Evolutionary conservation across 75 land plant genomes (phyloP).

Genomic region (Chamaecyparis obtusa): DNA sequence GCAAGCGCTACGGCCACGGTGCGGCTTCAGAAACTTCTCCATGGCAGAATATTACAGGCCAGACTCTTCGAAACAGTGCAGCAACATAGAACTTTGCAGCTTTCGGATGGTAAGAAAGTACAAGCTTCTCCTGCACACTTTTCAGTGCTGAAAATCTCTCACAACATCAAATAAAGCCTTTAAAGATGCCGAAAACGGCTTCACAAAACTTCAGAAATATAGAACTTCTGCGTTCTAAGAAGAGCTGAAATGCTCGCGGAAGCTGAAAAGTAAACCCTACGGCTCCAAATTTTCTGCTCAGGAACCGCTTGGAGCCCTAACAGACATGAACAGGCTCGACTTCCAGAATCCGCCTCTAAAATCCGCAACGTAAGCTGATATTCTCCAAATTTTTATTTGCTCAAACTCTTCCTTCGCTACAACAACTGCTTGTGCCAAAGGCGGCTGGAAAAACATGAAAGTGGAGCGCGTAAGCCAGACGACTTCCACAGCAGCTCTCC

Average conservation of each 20-base stretch:
- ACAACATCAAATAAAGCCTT: not conserved
- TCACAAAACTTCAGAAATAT: not conserved
- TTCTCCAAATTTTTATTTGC: not conserved
- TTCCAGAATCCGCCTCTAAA: too few relatives aligned
- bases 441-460: not conserved
- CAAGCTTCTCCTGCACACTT: not conserved
- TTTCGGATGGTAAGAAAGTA: not conserved
- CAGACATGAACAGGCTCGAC: not conserved
- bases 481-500: not conserved
- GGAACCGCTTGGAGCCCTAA: not conserved
- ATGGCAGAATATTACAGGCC: not conserved
- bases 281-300: not conserved
- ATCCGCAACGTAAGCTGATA: not conserved
- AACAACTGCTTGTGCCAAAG: not conserved
- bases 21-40: not conserved
- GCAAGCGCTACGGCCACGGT: not conserved
- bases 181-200: not conserved
- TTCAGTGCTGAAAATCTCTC: not conserved
- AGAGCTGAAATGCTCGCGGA: not conserved
- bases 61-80: not conserved
- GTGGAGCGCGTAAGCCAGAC: not conserved
- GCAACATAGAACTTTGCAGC: not conserved
- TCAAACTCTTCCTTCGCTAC: too few relatives aligned
- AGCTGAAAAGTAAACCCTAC: not conserved
- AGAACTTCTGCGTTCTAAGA: not conserved